phyloP scores from a whole-genome alignment of 2,329 filamentous ascomycete genomes.

The Alternaria longipes region DNA sequence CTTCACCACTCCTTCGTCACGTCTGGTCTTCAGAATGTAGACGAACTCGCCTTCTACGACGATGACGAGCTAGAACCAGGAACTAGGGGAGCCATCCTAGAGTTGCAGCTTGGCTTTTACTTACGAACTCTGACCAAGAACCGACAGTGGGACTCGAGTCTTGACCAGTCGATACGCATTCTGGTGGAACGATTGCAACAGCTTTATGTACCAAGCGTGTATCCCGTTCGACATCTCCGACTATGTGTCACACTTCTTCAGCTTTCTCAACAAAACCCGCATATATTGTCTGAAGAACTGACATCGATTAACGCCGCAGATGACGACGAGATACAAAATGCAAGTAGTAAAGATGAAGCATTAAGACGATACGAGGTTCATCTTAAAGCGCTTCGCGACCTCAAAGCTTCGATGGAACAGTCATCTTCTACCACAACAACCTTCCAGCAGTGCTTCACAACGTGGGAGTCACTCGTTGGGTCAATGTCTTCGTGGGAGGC shows the following conservation, averaged over 20 bases:
- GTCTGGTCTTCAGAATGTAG: constrained; percentile 57
- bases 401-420: constrained; percentile 57
- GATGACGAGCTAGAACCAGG: constrained; percentile 35
- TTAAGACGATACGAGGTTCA: constrained; percentile 48
- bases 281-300: constrained; percentile 57
- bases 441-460: constrained; percentile 44
- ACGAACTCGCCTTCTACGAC: constrained; percentile 59
- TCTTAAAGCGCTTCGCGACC: constrained; percentile 45
- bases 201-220: constrained; percentile 38
- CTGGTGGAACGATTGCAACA: constrained; percentile 36
- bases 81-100: constrained; percentile 52
- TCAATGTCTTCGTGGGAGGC: constrained; percentile 45
- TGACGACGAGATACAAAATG: neutral
- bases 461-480: constrained; percentile 53
- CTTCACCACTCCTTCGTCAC: constrained; percentile 64
- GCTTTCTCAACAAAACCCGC: constrained; percentile 66
- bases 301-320: constrained; percentile 2
- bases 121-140: constrained; percentile 41
- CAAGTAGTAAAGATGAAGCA: constrained; percentile 41
- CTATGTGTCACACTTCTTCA: constrained; percentile 39
- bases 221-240: constrained; percentile 47
- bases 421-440: constrained; percentile 29
- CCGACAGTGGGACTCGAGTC: constrained; percentile 39
- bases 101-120: constrained; percentile 53
- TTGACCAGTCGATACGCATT: constrained; percentile 35